A percentile compares a stretch with the other conserved stretches of the same genome.
Evolutionary conservation across 805 yeast genomes (phyloP).

Genomic region (Isabelozyma pseudorhagii): DNA sequence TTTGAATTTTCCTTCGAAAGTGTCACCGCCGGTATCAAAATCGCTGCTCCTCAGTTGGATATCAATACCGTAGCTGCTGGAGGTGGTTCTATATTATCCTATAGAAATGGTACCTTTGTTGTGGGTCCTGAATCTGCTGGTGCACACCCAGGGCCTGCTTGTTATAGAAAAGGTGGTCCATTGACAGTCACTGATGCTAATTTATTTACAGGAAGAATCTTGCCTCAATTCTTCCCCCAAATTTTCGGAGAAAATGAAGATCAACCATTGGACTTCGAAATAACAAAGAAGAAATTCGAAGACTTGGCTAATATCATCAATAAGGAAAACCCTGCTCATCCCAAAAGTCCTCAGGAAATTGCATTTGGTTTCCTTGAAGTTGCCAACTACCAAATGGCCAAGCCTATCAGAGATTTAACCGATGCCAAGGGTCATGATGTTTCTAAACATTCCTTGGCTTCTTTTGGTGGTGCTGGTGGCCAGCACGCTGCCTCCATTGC

Average conservation of each 20-base stretch:
- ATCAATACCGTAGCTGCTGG: constrained; percentile 38
- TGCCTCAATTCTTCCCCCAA: constrained; percentile 73
- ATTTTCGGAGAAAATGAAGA: constrained; percentile 82
- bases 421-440: constrained; percentile 78
- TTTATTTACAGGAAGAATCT: constrained; percentile 63
- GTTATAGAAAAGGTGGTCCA: constrained; percentile 82
- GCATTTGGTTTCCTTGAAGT: constrained; percentile 81
- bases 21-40: constrained; percentile 76
- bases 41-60: constrained; percentile 81
- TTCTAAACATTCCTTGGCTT: constrained; percentile 65
- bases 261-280: constrained; percentile 60
- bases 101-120: constrained; percentile 41
- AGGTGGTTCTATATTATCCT: constrained; percentile 34
- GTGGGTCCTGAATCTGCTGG: constrained; percentile 89
- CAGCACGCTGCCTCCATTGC: constrained; percentile 85
- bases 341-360: constrained; percentile 59
- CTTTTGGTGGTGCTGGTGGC: constrained; percentile 95
- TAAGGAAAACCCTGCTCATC: constrained; percentile 36
- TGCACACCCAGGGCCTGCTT: constrained; percentile 88
- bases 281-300: constrained; percentile 47
- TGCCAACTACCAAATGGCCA: constrained; percentile 87
- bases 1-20: constrained; percentile 81
- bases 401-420: constrained; percentile 80
- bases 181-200: constrained; percentile 86
- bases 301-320: constrained; percentile 59